Evolutionary conservation across 129 eudicot genomes (phyloP).

Genomic region (Arctium minus): DNA sequence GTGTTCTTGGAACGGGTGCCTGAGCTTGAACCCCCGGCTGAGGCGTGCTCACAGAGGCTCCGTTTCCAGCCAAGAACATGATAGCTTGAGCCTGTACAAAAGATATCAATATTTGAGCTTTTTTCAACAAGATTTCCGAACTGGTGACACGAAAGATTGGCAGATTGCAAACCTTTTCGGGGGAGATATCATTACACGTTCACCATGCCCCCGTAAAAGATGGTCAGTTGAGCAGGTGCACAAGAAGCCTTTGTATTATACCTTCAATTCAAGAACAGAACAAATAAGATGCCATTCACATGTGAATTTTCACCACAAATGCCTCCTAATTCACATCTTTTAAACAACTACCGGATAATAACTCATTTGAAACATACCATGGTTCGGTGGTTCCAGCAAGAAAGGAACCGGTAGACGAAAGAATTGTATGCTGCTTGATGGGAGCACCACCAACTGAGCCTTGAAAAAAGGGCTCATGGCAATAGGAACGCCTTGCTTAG

Average conservation of each 20-base stretch:
- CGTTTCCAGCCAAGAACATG: slow-evolving; percentile 71
- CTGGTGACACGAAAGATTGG: not conserved
- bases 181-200: slow-evolving; percentile 55
- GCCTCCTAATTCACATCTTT: not conserved
- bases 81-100: slow-evolving; percentile 64
- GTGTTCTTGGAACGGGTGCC: slow-evolving; percentile 23
- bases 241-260: slow-evolving; percentile 32
- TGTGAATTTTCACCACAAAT: not conserved
- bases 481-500: slow-evolving; percentile 35
- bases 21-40: slow-evolving; percentile 23
- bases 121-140: slow-evolving; percentile 13
- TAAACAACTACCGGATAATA: not conserved
- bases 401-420: slow-evolving; percentile 42
- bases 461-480: slow-evolving; percentile 42
- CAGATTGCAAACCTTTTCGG: slow-evolving; percentile 48
- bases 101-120: not conserved
- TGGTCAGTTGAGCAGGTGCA: slow-evolving; percentile 66
- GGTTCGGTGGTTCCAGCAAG: slow-evolving; percentile 64
- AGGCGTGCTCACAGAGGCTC: slow-evolving; percentile 23
- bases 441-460: slow-evolving; percentile 47
- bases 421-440: slow-evolving; percentile 46
- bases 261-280: slow-evolving; percentile 24
- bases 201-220: slow-evolving; percentile 64
- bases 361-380: slow-evolving; percentile 28
- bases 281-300: not conserved